phyloP scores from a whole-genome alignment of 352 stramenopile genomes.

The Pythium biforme region DNA sequence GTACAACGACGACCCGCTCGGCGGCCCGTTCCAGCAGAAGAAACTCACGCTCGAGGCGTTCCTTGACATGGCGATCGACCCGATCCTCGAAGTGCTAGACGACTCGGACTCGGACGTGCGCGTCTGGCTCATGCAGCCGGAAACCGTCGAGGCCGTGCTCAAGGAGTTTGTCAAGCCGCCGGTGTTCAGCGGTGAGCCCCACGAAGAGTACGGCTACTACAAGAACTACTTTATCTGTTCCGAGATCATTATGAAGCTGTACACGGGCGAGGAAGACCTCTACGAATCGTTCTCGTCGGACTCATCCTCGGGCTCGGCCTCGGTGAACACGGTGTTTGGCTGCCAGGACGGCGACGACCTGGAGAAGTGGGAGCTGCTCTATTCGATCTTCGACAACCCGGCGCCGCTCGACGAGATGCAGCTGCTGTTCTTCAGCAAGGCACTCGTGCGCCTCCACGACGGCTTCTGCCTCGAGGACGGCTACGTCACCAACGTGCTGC shows the following conservation, averaged over 20 bases:
- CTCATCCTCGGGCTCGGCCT: slow-evolving; percentile 68
- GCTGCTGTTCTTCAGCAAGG: slow-evolving; percentile 86
- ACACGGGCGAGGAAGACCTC: slow-evolving; percentile 85
- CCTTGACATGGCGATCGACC: slow-evolving; percentile 82
- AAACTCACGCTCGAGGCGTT: slow-evolving; percentile 66
- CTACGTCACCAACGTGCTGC: slow-evolving; percentile 83
- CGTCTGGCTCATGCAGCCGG: slow-evolving; percentile 76
- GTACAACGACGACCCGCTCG: slow-evolving; percentile 66
- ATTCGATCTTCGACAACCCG: slow-evolving; percentile 78
- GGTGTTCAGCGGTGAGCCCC: slow-evolving; percentile 64
- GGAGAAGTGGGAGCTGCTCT: slow-evolving; percentile 79
- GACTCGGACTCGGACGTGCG: slow-evolving; percentile 85
- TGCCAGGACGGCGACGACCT: slow-evolving; percentile 74
- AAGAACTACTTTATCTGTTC: slow-evolving; percentile 89
- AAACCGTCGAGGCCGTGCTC: slow-evolving; percentile 78
- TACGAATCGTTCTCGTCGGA: slow-evolving; percentile 88
- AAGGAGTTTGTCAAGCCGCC: slow-evolving; percentile 79
- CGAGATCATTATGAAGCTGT: slow-evolving; percentile 90
- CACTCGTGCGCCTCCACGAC: slow-evolving; percentile 82
- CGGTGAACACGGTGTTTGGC: slow-evolving; percentile 69
- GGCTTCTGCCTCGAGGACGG: slow-evolving; percentile 85
- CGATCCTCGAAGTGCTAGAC: slow-evolving; percentile 83
- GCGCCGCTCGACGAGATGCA: slow-evolving; percentile 85
- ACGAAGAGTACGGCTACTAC: slow-evolving; percentile 89
- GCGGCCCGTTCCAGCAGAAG: slow-evolving; percentile 51